Conservation (phyloP, 2,329 filamentous ascomycete species). For the Cyphellophora attinorum region DNA sequence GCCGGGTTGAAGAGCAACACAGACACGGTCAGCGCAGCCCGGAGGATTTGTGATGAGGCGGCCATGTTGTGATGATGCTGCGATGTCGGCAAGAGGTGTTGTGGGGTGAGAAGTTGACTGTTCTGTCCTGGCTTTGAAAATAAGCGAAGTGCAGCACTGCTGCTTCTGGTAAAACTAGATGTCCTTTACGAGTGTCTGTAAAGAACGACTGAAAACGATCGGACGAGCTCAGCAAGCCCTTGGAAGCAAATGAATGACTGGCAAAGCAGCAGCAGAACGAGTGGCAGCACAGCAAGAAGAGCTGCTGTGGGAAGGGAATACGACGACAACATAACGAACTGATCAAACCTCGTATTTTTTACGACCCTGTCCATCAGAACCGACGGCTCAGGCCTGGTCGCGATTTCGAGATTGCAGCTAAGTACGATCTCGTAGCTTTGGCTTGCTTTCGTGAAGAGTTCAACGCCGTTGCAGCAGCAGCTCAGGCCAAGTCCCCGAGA, state of each 20-base stretch:
- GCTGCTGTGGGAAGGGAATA: too few species aligned
- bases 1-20: slow-evolving; percentile 6
- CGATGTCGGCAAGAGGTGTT: background rate
- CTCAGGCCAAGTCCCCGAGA: too few species aligned
- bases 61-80: too few species aligned
- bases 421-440: background rate
- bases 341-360: too few species aligned
- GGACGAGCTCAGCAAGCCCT: background rate
- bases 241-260: background rate
- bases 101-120: background rate
- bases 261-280: background rate
- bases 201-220: background rate
- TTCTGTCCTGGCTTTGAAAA: background rate
- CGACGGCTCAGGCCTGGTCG: background rate
- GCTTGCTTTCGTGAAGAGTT: background rate
- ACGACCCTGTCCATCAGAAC: too few species aligned
- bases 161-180: too few species aligned
- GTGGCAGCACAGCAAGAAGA: too few species aligned
- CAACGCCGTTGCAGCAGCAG: background rate
- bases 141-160: too few species aligned
- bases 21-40: too few species aligned
- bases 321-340: too few species aligned
- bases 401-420: background rate
- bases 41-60: too few species aligned
- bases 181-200: too few species aligned